Evolutionary conservation across 2,329 filamentous ascomycete genomes (phyloP), one percentile per base, ranked within the genome.

Genomic region (Monilinia aucupariae): DNA sequence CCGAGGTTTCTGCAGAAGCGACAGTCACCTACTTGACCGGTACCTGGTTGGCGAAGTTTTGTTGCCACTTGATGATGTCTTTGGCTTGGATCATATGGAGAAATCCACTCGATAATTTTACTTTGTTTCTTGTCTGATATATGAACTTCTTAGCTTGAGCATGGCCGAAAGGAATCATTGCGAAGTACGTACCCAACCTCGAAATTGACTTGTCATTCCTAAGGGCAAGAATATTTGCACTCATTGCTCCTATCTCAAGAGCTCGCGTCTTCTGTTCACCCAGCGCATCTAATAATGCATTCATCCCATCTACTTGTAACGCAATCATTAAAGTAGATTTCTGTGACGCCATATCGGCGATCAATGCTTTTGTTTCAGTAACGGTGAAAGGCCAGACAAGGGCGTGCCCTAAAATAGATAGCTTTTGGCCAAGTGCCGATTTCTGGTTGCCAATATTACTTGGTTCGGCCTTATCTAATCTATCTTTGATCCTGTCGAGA

Each of bases 361-460:
- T 43, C 30, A 51, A 41, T 50, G 41, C n/a, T 49, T 51, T 39
- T 10, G 25, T 61, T 45, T 53, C 34, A 45, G 4, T 43, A 51
- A 15, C 45, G 17, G 4, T 65, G 59, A 27, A 61, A 52, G 43
- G 32, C 58, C 61, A 61, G 22, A 58, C 9, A 12, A 59, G 55
- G 25, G 55, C 30, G 34, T 30, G 45, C 15, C 27, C n/a, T 39
- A 67, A 39, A 15, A 27, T 20, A 0, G 58, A 62, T 15, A 56
- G 30, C 9, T 64, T 62, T 20, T 39, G 25, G 25, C 25, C 20
- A 20, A 55, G 13, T 13, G 2, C 25, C 6, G 17, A 43, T 5
- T 6, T 55, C 41, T 55, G 17, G 27, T 5, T 43, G 7, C 20
- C 7, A n/a, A 43, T n/a, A 10, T 43, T 9, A 10, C 7, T 27